Percentiles rank a stretch among this genome's conserved stretches.
phyloP scores from a whole-genome alignment of 2,329 filamentous ascomycete genomes.

The Colletotrichum simmondsii region DNA sequence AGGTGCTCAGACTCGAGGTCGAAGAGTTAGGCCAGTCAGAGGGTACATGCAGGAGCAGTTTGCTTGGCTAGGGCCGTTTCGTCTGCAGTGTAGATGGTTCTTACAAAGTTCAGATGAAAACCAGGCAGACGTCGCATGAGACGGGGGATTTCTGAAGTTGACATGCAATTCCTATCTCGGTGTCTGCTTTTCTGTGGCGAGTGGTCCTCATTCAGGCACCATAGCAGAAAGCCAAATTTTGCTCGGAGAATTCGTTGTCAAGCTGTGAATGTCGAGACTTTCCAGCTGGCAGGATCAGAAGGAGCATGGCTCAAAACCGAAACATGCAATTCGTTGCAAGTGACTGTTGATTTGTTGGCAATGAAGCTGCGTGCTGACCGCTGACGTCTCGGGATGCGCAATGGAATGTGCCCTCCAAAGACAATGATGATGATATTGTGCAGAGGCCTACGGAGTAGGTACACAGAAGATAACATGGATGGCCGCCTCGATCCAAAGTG shows the following conservation, averaged over 20 bases:
- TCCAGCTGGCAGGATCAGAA: background rate
- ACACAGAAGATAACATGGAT: background rate
- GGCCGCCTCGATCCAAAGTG: background rate
- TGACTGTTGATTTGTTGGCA: background rate
- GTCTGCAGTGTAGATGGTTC: conserved; percentile 9
- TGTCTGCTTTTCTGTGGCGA: background rate
- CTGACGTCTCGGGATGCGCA: background rate
- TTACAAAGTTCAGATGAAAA: conserved; percentile 21
- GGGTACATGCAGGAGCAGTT: conserved; percentile 19
- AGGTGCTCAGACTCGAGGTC: background rate
- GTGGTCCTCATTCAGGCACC: background rate
- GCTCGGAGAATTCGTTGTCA: background rate
- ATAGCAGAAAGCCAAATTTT: background rate
- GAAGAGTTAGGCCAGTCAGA: conserved; percentile 1
- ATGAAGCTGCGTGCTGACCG: background rate
- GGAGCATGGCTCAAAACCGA: background rate
- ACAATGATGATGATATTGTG: background rate
- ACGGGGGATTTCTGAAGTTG: background rate
- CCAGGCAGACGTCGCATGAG: conserved; percentile 8
- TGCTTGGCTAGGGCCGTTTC: conserved; percentile 30
- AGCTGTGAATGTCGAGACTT: background rate
- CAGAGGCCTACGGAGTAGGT: background rate
- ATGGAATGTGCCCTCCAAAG: background rate
- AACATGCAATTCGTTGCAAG: background rate
- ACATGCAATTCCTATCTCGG: background rate